Base-by-base conservation (phyloP, 2,329 filamentous ascomycete genomes). In the Aspergillus proliferans region DNA sequence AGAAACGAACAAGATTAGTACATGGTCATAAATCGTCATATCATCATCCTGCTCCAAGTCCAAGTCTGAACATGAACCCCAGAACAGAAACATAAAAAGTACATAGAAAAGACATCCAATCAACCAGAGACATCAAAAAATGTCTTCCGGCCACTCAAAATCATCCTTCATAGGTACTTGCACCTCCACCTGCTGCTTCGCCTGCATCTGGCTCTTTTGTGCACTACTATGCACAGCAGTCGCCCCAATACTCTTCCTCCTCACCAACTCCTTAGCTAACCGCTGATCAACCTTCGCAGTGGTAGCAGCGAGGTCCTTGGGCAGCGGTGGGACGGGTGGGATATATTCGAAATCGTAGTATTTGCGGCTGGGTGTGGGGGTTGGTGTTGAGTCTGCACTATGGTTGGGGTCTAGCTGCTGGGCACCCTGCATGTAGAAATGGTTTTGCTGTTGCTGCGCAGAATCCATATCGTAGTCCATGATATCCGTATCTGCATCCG, bases 91-190 rank as follows among this genome's bases (percentile, higher is more conserved):
- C 34, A 36, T n/a, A 18, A 18, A 12, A 36, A 18, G 15, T 36
- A 36, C 6, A 18, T 18, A 33, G 21, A 43, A 28, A 51, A 22
- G 18, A 22, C 24, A 24, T 38, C 15, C 10, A 14, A 14, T 10
- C 5, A 45, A 21, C 28, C 22, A 4, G 18, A 22, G 10, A 15
- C 6, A 41, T 68, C 53, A 74, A 49, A 74, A 74, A 7, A 71
- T 63, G 51, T 72, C 71, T 7, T 71, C 70, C 4, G 70, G 70
- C 72, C 72, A 75, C 19, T 66, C 61, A 47, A 71, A 74, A 21
- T 36, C 52, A 30, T 30, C 38, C 9, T 40, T 40, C 15, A 9
- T 6, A 19, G n/a, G 44, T 43, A 3, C 40, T 44, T 43, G 53
- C 43, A 10, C 51, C 43, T 47, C 40, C 15, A 38, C 33, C 22